These are phyloP conservation scores for Phlyctochytrium planicorne DNA, from an alignment of 192 early-diverging fungal species.

Conservation along the genomic window DNA sequence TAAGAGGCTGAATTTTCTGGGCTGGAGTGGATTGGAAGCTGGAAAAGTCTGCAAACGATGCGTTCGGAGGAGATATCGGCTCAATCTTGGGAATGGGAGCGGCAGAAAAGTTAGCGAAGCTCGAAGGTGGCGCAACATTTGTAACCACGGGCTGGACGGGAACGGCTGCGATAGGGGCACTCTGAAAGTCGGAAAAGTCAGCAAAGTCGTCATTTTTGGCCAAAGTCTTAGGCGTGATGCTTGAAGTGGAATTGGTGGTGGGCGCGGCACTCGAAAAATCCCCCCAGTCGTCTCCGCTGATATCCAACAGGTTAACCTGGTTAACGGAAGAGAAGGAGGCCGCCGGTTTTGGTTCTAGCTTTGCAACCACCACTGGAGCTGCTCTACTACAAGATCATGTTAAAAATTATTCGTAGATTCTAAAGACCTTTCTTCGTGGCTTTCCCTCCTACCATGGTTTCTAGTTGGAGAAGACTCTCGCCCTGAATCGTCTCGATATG, in stretches of 20 bases:
- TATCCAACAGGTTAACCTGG: conserved; percentile 62
- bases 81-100: background rate
- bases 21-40: conserved; percentile 4
- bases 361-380: conserved; percentile 12
- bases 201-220: conserved; percentile 29
- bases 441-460: background rate
- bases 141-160: background rate
- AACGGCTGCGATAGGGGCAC: conserved; percentile 10
- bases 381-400: conserved; percentile 35
- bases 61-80: background rate
- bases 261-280: conserved; percentile 61
- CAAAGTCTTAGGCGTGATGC: too few species aligned
- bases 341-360: conserved; percentile 16
- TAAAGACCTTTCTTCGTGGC: background rate
- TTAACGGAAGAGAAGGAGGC: conserved; percentile 27
- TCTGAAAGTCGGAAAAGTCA: conserved; percentile 71
- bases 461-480: background rate
- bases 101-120: background rate
- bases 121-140: background rate
- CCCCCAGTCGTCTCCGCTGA: conserved; percentile 78
- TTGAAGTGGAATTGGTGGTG: conserved; percentile 10
- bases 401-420: conserved; percentile 21
- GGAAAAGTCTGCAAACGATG: conserved; percentile 18
- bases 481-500: background rate
- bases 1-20: background rate